A percentile compares a stretch with the other conserved stretches of the same genome.
Conservation (phyloP, 1,284 basidiomycete genomes). For the Leucoagaricus sp. region DNA sequence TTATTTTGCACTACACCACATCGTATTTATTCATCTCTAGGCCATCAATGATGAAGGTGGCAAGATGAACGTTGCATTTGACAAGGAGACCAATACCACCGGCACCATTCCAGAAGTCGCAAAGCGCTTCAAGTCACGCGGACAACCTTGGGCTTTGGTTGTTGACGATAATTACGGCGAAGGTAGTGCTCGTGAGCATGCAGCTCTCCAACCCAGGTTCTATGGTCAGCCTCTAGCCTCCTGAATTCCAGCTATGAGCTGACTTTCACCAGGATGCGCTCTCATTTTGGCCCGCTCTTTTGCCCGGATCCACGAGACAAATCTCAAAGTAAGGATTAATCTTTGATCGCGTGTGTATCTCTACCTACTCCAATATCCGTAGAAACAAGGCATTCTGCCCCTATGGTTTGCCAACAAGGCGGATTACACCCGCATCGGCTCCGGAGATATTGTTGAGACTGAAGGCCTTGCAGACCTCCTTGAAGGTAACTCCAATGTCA, state of each 20-base stretch:
- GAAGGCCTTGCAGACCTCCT: constrained; percentile 55
- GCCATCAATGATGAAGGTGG: constrained; percentile 93
- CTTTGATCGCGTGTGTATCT: neutral
- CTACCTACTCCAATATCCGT: constrained; percentile 8
- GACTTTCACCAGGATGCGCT: constrained; percentile 58
- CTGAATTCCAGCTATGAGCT: neutral
- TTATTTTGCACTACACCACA: too few relatives aligned
- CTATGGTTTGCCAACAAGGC: constrained; percentile 87
- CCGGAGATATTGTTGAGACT: constrained; percentile 74
- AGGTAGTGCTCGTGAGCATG: constrained; percentile 97
- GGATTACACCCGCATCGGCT: constrained; percentile 82
- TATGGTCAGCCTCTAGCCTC: constrained; percentile 60
- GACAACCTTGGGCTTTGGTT: constrained; percentile 91
- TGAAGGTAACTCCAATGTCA: constrained; percentile 47
- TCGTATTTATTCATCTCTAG: constrained; percentile 27
- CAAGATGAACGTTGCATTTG: constrained; percentile 87
- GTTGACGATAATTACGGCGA: constrained; percentile 99
- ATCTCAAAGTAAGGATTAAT: constrained; percentile 72
- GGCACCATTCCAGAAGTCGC: constrained; percentile 91
- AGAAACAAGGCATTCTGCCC: constrained; percentile 96
- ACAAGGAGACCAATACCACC: constrained; percentile 62
- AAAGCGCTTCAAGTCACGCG: constrained; percentile 80
- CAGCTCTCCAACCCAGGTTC: constrained; percentile 95
- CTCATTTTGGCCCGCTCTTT: constrained; percentile 91
- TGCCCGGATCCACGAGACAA: constrained; percentile 98